These are phyloP conservation scores for Boletus sp. DNA, from an alignment of 1,284 basidiomycete species.

Conservation along the genomic window DNA sequence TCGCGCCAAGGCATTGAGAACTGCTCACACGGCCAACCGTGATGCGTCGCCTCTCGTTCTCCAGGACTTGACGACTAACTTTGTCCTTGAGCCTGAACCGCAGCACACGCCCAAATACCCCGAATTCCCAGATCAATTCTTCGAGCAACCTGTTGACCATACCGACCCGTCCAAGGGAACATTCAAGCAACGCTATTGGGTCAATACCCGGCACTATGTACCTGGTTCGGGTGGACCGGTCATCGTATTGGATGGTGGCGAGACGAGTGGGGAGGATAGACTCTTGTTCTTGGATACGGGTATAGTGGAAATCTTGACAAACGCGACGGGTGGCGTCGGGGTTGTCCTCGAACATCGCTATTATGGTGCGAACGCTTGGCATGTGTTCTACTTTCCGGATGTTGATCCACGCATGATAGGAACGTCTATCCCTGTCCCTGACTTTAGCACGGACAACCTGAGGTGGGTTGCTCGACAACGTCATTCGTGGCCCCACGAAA, in stretches of 20 bases:
- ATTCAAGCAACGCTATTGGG: slow-evolving; percentile 85
- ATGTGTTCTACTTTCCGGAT: background rate
- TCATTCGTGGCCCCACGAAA: background rate
- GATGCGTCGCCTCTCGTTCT: slow-evolving; percentile 28
- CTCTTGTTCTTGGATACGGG: slow-evolving; percentile 79
- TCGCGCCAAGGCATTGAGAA: slow-evolving; percentile 18
- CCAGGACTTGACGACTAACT: slow-evolving; percentile 22
- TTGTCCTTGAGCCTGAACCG: background rate
- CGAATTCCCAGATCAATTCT: slow-evolving; percentile 66
- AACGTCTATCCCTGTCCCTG: slow-evolving; percentile 75
- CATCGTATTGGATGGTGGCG: slow-evolving; percentile 83
- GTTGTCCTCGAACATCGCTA: slow-evolving; percentile 92
- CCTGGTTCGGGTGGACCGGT: slow-evolving; percentile 75
- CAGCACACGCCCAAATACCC: slow-evolving; percentile 16
- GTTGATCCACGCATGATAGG: slow-evolving; percentile 50
- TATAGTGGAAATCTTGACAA: slow-evolving; percentile 84
- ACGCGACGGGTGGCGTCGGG: slow-evolving; percentile 83
- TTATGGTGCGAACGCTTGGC: slow-evolving; percentile 56
- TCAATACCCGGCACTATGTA: slow-evolving; percentile 83
- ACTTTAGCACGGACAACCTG: slow-evolving; percentile 81
- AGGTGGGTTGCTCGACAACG: slow-evolving; percentile 45
- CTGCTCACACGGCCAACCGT: slow-evolving; percentile 12
- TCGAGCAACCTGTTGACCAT: slow-evolving; percentile 87
- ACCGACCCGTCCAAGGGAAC: slow-evolving; percentile 56
- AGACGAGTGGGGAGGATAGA: slow-evolving; percentile 76